phyloP scores from a whole-genome alignment of 1,284 basidiomycete genomes.

The Leccinum solheimii region DNA sequence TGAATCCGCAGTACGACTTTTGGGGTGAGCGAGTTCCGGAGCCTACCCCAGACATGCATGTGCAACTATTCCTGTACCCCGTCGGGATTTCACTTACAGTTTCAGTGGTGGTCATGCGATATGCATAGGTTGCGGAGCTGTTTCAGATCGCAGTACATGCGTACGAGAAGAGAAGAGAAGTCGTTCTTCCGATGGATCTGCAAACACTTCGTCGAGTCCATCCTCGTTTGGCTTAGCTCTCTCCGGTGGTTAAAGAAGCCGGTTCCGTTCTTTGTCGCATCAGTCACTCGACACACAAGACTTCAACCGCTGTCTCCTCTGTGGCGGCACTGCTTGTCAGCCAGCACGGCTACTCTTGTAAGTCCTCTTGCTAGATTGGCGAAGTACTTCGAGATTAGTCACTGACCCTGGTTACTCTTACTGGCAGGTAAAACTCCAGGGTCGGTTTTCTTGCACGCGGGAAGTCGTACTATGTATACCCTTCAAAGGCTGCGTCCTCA shows the following conservation, averaged over 20 bases:
- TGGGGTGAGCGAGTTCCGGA: background rate
- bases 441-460: background rate
- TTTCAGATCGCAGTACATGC: background rate
- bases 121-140: background rate
- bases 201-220: background rate
- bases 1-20: background rate
- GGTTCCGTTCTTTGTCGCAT: background rate
- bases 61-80: background rate
- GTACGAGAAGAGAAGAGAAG: background rate
- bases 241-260: background rate
- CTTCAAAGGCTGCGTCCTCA: background rate
- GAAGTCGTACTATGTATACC: background rate
- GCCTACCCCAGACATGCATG: background rate
- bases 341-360: background rate
- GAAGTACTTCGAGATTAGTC: background rate
- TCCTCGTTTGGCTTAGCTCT: background rate
- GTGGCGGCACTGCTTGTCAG: background rate
- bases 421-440: background rate
- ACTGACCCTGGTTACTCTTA: constrained; percentile 6
- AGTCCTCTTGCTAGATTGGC: background rate
- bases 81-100: background rate
- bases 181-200: background rate
- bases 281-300: background rate
- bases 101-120: background rate
- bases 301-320: background rate